Evolutionary conservation across 768 basidiomycete genomes (phyloP), one percentile per base, ranked within the genome.

Genomic region (Mycena galopus): DNA sequence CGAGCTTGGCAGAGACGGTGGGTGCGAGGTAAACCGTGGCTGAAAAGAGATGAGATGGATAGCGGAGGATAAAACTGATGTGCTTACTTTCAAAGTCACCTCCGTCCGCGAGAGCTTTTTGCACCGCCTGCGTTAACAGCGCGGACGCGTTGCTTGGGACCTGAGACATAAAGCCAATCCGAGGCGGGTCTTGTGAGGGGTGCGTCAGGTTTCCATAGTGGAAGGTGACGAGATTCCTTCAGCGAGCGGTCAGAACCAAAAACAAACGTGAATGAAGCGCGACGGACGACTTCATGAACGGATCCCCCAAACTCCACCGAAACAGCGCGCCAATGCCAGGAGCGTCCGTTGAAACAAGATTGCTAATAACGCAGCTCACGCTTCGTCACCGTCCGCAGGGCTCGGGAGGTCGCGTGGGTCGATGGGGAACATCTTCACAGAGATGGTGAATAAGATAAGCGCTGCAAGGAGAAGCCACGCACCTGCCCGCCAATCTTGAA

Each of bases 231-330:
- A 93, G 80, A 39, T 87, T 90, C 9, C 93, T 92, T 60, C 14
- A 25, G 53, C 21, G 57, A 39, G 37, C 37, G 14, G 47, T 23
- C 44, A 29, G 23, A 17, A 57, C 25, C 35, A 29, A n/a, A 51
- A 29, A n/a, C 56, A 25, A 25, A 53, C 21, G 57, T 10, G 62
- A 39, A 67, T 66, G 47, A 21, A 32, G 35, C 21, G 21, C 16
- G 9, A 86, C 92, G 62, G 74, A 93, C 93, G 91, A 90, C 78
- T 91, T 91, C 66, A 93, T 79, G 75, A 93, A 93, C 0, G 93
- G 92, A 74, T 88, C 89, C 3, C 93, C 93, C 27, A 94, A 84
- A 81, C 89, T 93, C 92, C 92, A 94, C 58, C 90, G 87, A 76
- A 89, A 93, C 33, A 91, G 75, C 14, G 87, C 81, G 5, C 88